phyloP scores from a whole-genome alignment of 495 filamentous ascomycete genomes.

The Penicillium egyptiacum region DNA sequence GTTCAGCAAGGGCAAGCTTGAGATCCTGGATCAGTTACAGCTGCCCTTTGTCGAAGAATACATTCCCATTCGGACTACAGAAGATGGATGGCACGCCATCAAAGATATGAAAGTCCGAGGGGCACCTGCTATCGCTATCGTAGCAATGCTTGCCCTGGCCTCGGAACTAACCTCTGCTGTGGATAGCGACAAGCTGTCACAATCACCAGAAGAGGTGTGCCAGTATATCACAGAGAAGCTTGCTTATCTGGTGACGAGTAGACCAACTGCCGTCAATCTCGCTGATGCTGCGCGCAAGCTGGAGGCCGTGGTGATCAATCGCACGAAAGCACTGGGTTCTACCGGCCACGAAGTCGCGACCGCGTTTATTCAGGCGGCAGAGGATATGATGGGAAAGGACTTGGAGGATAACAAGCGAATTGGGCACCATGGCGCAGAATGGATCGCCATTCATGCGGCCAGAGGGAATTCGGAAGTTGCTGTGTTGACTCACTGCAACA shows the following conservation, averaged over 20 bases:
- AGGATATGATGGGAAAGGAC: constrained; percentile 86
- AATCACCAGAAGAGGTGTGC: constrained; percentile 57
- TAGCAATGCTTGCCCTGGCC: constrained; percentile 83
- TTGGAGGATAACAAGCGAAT: constrained; percentile 82
- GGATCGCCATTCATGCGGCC: constrained; percentile 61
- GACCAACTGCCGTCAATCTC: constrained; percentile 93
- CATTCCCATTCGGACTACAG: constrained; percentile 66
- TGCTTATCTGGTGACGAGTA: constrained; percentile 78
- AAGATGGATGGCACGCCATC: constrained; percentile 91
- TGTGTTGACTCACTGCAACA: constrained; percentile 95
- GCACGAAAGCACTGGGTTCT: constrained; percentile 30
- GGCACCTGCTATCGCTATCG: constrained; percentile 95
- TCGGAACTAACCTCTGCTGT: constrained; percentile 47
- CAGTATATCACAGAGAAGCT: constrained; percentile 70
- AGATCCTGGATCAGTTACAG: constrained; percentile 86
- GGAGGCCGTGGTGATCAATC: constrained; percentile 53
- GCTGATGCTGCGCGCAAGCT: constrained; percentile 84
- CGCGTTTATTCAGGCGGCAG: constrained; percentile 74
- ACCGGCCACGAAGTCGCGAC: constrained; percentile 52
- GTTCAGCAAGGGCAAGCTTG: constrained; percentile 72
- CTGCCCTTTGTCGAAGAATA: constrained; percentile 86
- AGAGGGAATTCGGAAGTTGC: constrained; percentile 50
- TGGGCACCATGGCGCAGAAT: constrained; percentile 77
- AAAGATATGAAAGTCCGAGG: constrained; percentile 91
- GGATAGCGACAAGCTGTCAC: constrained; percentile 25